phyloP scores from a whole-genome alignment of 345 rosid genomes.

The Citrus sp. region DNA sequence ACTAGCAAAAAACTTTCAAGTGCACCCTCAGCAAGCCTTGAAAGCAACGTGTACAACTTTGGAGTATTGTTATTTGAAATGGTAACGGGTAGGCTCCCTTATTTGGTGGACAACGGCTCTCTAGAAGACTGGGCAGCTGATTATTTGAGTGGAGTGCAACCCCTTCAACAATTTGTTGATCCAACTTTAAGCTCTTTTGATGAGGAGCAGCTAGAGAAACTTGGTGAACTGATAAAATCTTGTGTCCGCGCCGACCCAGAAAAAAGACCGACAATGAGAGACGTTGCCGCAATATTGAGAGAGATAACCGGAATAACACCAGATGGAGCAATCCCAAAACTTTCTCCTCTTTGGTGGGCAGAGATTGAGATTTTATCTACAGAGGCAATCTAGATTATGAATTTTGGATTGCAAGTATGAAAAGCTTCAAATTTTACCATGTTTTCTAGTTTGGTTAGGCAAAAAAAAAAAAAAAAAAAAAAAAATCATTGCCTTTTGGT shows the following conservation, averaged over 20 bases:
- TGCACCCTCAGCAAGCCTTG: constrained; percentile 21
- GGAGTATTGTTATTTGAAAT: constrained; percentile 78
- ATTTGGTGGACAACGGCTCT: constrained; percentile 33
- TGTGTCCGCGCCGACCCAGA: constrained; percentile 61
- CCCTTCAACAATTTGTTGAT: constrained; percentile 57
- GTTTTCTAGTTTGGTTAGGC: background rate
- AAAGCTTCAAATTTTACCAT: constrained; percentile 3
- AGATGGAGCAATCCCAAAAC: constrained; percentile 59
- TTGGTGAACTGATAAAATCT: constrained; percentile 53
- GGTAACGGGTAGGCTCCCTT: constrained; percentile 71
- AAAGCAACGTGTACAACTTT: constrained; percentile 60
- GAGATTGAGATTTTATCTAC: constrained; percentile 79
- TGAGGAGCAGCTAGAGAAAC: constrained; percentile 46
- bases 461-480: background rate
- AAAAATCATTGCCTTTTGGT: constrained; percentile 2
- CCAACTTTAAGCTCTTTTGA: constrained; percentile 58
- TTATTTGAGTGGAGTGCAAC: constrained; percentile 35
- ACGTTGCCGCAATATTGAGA: constrained; percentile 47
- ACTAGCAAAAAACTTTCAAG: constrained; percentile 27
- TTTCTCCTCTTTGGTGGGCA: constrained; percentile 99
- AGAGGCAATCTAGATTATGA: constrained; percentile 32
- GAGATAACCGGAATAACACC: constrained; percentile 56
- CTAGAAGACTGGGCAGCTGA: constrained; percentile 56
- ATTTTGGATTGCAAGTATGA: constrained; percentile 12
- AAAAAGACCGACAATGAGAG: constrained; percentile 57